Conservation (phyloP, 148 eudicot species). For the Bassia scoparia region DNA sequence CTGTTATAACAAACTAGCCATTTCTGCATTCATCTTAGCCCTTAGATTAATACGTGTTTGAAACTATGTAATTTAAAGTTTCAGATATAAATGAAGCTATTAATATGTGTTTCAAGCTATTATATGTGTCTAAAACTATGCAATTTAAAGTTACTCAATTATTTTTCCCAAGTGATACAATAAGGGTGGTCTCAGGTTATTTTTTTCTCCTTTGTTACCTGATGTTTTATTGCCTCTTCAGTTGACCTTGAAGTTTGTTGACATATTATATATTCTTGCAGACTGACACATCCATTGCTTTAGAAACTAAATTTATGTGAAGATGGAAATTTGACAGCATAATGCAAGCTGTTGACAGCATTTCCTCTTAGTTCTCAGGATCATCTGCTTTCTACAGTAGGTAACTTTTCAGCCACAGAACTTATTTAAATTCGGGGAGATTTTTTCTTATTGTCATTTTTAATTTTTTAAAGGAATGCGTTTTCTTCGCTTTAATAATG, state of each 20-base stretch:
- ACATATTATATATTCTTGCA: conserved; percentile 36
- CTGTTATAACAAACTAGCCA: no score
- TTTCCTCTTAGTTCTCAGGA: conserved; percentile 86
- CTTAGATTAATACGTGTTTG: no score
- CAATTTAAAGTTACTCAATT: no score
- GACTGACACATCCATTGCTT: conserved; percentile 89
- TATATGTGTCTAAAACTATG: no score
- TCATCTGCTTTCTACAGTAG: conserved; percentile 58
- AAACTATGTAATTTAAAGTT: no score
- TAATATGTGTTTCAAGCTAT: no score
- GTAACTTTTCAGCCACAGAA: conserved; percentile 38
- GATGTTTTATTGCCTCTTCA: background rate
- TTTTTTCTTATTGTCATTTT: background rate
- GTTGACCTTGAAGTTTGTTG: conserved; percentile 6
- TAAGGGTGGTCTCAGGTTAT: no score
- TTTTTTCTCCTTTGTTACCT: conserved; percentile 7
- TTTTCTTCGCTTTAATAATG: no score
- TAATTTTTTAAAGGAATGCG: no score
- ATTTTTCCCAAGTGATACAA: no score
- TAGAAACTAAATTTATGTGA: conserved; percentile 79
- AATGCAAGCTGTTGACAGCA: conserved; percentile 58
- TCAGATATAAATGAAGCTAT: no score
- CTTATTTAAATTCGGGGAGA: background rate
- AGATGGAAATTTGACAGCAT: conserved; percentile 97
- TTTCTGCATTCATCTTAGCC: no score